Percentiles rank a stretch among this genome's conserved stretches.
phyloP scores from a whole-genome alignment of 23 red algal genomes.

The Cyanidium caldarium region DNA sequence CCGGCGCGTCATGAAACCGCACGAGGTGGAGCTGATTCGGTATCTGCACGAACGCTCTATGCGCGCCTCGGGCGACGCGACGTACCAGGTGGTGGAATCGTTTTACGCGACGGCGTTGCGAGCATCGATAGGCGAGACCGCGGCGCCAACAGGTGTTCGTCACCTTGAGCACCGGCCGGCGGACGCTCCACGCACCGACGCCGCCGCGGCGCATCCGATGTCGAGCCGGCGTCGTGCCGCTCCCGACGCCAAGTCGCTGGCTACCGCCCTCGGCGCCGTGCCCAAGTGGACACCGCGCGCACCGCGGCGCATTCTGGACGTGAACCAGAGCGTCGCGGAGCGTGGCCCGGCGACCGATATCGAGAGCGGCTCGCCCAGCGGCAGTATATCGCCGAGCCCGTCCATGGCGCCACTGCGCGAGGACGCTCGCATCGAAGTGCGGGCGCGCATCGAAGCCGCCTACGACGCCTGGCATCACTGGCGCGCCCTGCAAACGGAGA shows the following conservation, averaged over 20 bases:
- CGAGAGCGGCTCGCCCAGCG: not conserved
- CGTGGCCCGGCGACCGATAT: not conserved
- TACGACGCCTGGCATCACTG: not conserved
- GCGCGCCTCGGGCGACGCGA: not conserved
- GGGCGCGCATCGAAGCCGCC: not conserved
- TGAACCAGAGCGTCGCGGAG: not conserved
- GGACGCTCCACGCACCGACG: no score
- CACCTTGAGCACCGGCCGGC: no score
- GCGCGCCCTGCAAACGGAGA: not conserved
- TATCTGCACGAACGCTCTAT: constrained; percentile 3
- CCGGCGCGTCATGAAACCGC: not conserved
- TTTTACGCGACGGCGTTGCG: not conserved
- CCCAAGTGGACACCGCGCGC: constrained; percentile 2
- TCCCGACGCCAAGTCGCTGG: not conserved
- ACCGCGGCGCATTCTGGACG: not conserved
- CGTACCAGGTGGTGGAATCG: not conserved
- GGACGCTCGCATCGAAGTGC: not conserved
- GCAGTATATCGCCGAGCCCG: no score
- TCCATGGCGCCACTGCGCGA: not conserved
- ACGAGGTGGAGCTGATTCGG: not conserved
- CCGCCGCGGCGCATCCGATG: no score
- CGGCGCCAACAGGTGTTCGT: no score
- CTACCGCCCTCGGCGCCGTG: not conserved
- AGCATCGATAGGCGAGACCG: no score
- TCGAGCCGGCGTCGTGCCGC: no score